phyloP scores from a whole-genome alignment of 2,329 filamentous ascomycete species.

The Paecilomyces sp. region DNA sequence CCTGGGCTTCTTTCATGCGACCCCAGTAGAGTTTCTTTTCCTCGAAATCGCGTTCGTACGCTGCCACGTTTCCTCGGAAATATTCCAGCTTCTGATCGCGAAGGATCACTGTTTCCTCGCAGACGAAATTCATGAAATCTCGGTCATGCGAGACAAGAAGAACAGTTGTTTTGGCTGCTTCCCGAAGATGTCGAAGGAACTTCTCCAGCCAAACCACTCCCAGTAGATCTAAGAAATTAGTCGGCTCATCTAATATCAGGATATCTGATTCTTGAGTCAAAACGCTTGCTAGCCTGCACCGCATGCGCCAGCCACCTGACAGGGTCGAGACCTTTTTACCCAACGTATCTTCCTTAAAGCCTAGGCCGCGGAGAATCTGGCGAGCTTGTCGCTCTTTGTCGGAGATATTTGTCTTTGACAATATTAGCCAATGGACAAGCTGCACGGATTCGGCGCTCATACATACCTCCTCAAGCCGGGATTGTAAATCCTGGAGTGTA shows the following conservation, averaged over 20 bases:
- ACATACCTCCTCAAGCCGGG: conserved; percentile 57
- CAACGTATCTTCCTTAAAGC: conserved; percentile 60
- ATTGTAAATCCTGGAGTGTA: conserved; percentile 61
- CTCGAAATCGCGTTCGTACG: conserved; percentile 62
- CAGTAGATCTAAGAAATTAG: conserved; percentile 76
- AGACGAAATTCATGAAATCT: conserved; percentile 70
- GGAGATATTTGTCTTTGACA: no score
- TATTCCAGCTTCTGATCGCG: conserved; percentile 64
- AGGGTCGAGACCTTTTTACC: conserved; percentile 55
- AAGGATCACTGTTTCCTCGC: conserved; percentile 67
- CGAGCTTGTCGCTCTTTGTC: conserved; percentile 54
- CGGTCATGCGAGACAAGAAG: conserved; percentile 79
- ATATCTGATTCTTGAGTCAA: conserved; percentile 69
- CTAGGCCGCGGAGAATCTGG: conserved; percentile 60
- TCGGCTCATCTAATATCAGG: conserved; percentile 77
- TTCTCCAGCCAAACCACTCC: conserved; percentile 80
- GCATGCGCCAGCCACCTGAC: conserved; percentile 73
- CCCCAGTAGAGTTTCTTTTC: conserved; percentile 60
- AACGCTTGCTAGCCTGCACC: conserved; percentile 56
- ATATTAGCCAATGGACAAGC: no score
- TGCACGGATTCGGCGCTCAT: conserved; percentile 43
- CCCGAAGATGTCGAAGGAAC: conserved; percentile 55
- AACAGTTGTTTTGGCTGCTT: conserved; percentile 53
- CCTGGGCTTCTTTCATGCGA: conserved; percentile 74
- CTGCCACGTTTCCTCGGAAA: conserved; percentile 67